These are phyloP conservation scores for Bipolaris zeicola DNA, from an alignment of 2,329 filamentous ascomycete species.

Conservation along the genomic window DNA sequence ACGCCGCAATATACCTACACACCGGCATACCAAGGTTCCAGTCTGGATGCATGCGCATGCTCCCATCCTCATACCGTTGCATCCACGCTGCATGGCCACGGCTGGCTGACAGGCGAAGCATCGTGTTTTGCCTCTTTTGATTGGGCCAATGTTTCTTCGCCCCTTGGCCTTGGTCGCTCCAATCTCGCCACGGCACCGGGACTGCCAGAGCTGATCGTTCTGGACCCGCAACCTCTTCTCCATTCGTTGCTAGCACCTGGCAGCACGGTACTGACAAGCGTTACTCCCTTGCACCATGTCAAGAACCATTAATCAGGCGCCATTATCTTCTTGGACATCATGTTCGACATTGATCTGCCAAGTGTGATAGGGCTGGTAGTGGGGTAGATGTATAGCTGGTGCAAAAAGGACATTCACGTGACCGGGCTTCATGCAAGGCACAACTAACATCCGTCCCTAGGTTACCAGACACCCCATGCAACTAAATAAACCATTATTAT, in stretches of 20 bases:
- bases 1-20: conserved; percentile 17
- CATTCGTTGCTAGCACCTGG: conserved; percentile 9
- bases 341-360: neutral
- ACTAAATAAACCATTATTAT: too few relatives aligned
- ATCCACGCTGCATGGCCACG: conserved; percentile 13
- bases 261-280: neutral
- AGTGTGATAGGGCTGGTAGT: neutral
- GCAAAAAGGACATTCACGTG: neutral
- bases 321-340: conserved; percentile 1
- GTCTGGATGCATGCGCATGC: conserved; percentile 9
- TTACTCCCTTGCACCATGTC: neutral
- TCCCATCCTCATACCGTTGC: conserved; percentile 22
- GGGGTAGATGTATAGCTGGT: neutral
- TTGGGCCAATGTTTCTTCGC: conserved; percentile 24
- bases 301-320: conserved; percentile 9
- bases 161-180: conserved; percentile 24
- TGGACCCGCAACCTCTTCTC: conserved; percentile 4
- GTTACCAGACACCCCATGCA: too few relatives aligned
- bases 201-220: conserved; percentile 14
- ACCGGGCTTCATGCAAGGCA: neutral
- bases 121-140: conserved; percentile 13
- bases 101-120: neutral
- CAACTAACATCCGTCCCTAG: neutral
- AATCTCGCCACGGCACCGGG: conserved; percentile 8
- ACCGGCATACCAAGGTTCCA: neutral